Conservation (phyloP, 108 stramenopile species). For the Discostella pseudostelligera region DNA sequence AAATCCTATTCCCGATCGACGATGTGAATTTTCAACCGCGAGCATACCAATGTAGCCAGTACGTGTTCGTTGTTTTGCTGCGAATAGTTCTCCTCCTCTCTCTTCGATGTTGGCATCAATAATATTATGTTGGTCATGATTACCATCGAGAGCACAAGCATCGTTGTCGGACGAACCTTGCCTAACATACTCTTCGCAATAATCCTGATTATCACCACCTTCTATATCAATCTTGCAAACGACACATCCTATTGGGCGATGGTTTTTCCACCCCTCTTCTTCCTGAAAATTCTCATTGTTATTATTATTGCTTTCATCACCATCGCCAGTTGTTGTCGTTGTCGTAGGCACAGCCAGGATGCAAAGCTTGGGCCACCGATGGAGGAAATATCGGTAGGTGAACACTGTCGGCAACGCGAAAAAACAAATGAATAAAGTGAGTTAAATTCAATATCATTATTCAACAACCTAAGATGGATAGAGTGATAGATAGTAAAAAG, state of each 20-base stretch:
- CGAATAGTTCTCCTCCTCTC: background rate
- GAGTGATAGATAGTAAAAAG: background rate
- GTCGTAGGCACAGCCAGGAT: conserved; percentile 67
- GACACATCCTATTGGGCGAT: conserved; percentile 80
- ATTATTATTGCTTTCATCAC: conserved; percentile 14
- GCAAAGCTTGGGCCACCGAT: conserved; percentile 80
- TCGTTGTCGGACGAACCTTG: too few species aligned
- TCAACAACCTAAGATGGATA: background rate
- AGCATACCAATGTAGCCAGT: conserved; percentile 81
- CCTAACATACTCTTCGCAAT: too few species aligned
- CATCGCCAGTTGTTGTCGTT: background rate
- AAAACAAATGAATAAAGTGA: background rate
- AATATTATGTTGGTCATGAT: background rate
- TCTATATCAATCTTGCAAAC: conserved; percentile 83
- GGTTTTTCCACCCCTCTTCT: background rate
- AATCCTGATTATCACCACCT: conserved; percentile 23
- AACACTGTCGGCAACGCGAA: conserved; percentile 48
- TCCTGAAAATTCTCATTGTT: conserved; percentile 1
- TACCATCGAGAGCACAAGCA: too few species aligned
- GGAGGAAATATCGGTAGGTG: conserved; percentile 87
- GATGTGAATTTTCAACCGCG: conserved; percentile 65
- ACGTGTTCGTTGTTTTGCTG: background rate
- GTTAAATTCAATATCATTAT: background rate
- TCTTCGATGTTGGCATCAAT: background rate
- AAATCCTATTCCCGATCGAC: conserved; percentile 80